These are phyloP conservation scores for Termitomyces sp. DNA, from an alignment of 768 basidiomycete genomes.

Conservation along the genomic window DNA sequence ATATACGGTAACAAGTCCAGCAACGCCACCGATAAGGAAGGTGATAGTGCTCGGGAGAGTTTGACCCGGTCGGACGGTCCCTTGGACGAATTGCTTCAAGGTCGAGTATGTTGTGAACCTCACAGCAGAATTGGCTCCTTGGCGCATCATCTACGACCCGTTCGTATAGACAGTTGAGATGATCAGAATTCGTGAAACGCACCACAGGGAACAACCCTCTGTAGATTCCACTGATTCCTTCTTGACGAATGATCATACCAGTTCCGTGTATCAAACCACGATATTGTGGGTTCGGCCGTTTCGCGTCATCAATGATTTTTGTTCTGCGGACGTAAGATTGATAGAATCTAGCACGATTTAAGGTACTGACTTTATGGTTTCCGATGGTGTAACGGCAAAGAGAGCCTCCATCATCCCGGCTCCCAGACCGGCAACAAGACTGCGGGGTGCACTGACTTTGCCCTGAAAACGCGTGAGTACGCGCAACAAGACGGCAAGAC, in stretches of 20 bases:
- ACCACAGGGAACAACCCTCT: constrained; percentile 93
- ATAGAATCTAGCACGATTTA: neutral
- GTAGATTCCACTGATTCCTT: constrained; percentile 84
- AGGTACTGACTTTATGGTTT: constrained; percentile 87
- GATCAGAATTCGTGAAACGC: constrained; percentile 22
- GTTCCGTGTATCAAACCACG: constrained; percentile 87
- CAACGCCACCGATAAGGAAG: constrained; percentile 90
- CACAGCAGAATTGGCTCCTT: constrained; percentile 96
- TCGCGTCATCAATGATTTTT: constrained; percentile 93
- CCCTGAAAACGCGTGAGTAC: constrained; percentile 45
- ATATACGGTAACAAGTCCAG: constrained; percentile 94
- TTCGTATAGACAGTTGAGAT: neutral
- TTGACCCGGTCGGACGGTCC: constrained; percentile 77
- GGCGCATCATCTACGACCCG: constrained; percentile 78
- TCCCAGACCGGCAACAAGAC: constrained; percentile 76
- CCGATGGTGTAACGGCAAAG: constrained; percentile 94
- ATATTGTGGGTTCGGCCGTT: constrained; percentile 79
- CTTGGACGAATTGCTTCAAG: constrained; percentile 89
- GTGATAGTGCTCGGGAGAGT: constrained; percentile 83
- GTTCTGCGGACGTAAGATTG: constrained; percentile 49
- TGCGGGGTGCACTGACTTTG: constrained; percentile 82
- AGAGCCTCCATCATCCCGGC: constrained; percentile 92
- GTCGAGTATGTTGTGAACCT: constrained; percentile 95
- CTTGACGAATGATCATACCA: constrained; percentile 68
- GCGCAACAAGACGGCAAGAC: neutral